Evolutionary conservation across 228 moss, liverwort and hornwort genomes (phyloP), one percentile per base, ranked within the genome.

Genomic region (Sphagnum fallax): DNA sequence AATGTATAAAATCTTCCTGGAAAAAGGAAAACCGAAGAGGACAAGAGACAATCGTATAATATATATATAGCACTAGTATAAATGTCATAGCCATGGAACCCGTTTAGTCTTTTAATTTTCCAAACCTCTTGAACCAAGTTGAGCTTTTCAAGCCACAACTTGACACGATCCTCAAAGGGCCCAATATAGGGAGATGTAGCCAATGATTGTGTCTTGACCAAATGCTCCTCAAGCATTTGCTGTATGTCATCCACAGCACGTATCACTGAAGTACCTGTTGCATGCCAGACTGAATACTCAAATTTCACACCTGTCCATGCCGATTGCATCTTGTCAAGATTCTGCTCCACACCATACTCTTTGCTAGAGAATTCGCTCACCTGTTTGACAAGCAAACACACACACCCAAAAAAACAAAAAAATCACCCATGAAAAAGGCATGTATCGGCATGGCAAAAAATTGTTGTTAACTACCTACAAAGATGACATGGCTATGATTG

Each of bases 341-440:
- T 85, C 70, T 85, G 87, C 77, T 90, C 90, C 60, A 90, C 88
- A 48, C 77, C 85, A 61, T 85, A 90, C 65, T 90, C 90, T 81
- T 90, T 90, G 59, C 81, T 85, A 72, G 90, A 81, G 75, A 87
- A 90, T 63, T 90, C 90, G 61, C 85, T 85, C 48, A 90, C 81
- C 87, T 90, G 72, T 50, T 10, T 53, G 55, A 8, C 8, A 55
- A 12, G 55, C 55, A 55, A 55, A 8, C 55, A 59, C 32, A 15
- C 13, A 48, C 8, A 52, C 11, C 16, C 58, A 65, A 70, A 61
- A 10, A 12, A n/a, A 14, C 49, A 49, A 5, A 63, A 15, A 13
- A 4, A 49, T 8, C 48, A 49, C 16, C 9, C 32, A 5, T 11
- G 52, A 4, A 60, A 60, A 48, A 10, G 67, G 6, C 11, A 18